Base-by-base conservation (phyloP, 495 filamentous ascomycete genomes). In the Talaromyces adpressus region DNA sequence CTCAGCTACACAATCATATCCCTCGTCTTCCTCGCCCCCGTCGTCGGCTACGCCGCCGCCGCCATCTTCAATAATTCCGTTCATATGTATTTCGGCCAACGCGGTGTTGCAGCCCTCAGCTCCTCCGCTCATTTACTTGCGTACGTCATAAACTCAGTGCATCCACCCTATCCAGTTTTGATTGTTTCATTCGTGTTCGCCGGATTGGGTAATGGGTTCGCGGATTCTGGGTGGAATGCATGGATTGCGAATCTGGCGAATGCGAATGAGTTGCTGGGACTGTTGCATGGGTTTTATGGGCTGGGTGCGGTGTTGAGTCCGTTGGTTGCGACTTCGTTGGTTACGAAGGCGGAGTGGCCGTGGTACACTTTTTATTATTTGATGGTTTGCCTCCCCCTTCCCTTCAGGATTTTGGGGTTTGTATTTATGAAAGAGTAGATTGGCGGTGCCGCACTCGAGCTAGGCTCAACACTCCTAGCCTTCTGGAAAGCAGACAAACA, bases 401-500 rank as follows among this genome's bases (percentile, higher is more conserved):
- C 23, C 2, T 18, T 49, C 57, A 29, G 29, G 52, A 47, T 41
- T 7, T 32, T 12, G 0, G 16, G 7, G 7, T 27, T 64, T 32
- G 8, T n/a, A 30, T n/a, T 22, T 14, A 36, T 30, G 41, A 9
- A n/a, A 29, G 18, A 2, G 22, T 51, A 83, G 87, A 82, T 91
- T 61, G 89, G 81, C 14, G 75, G 84, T 59, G 81, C 87, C n/a
- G 77, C 68, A 12, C 54, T 90, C 18, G 91, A 93, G 67, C 63
- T 91, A 6, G 63, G 78, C 18, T 65, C 77, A 30, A 84, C 77
- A 20, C 71, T 79, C 9, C 18, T 70, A 6, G 79, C 87, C 51
- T 96, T 96, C 75, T 91, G 90, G 85, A 67, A 68, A 34, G 85
- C 85, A 18, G 90, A 85, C 3, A 90, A 80, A 14, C 73, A 75